Evolutionary conservation across 164 flowering plant genomes (phyloP), one percentile per base, ranked within the genome.

Genomic region (Kingdonia uniflora): DNA sequence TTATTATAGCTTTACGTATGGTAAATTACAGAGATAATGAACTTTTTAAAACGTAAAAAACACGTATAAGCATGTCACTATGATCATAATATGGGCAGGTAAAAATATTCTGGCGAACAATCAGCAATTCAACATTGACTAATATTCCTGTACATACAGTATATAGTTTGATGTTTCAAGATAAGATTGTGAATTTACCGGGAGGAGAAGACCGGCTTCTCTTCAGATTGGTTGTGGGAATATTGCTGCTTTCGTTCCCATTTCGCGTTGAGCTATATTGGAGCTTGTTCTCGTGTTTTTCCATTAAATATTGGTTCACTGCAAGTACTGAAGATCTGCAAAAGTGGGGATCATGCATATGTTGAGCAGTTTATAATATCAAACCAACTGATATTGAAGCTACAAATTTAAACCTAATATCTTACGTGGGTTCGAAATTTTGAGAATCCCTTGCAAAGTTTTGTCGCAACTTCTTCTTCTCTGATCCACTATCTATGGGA

Each of bases 121-220:
- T 37, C 42, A 19, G 13, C 24, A 29, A 47, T 49, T 49, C 24
- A 3, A 17, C 42, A 16, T 8, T 45, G 37, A 37, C 7, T 13
- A 37, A 37, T 37, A 37, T 26, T 24, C 11, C 38, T 15, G 42
- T 19, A 14, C 20, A 0, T 13, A 1, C 38, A 17, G 4, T 19
- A 13, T 37, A 48, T 15, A 29, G 19, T 25, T 5, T 42, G 12
- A 26, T 22, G 51, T 66, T 61, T 77, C 72, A 83, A 47, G 81
- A 68, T 45, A 68, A 52, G 51, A 58, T 50, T 15, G 65, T 57
- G 63, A 79, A 78, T 57, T 76, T 86, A 23, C 95, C 86, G 13
- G 75, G 87, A 44, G 86, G 80, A 2, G 87, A 61, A 14, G 95
- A 81, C 35, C 81, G 74, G 64, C 84, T 82, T 62, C 90, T 74